Conservation (phyloP, 192 early-diverging fungal species). For the Anaeromyces robustus region DNA sequence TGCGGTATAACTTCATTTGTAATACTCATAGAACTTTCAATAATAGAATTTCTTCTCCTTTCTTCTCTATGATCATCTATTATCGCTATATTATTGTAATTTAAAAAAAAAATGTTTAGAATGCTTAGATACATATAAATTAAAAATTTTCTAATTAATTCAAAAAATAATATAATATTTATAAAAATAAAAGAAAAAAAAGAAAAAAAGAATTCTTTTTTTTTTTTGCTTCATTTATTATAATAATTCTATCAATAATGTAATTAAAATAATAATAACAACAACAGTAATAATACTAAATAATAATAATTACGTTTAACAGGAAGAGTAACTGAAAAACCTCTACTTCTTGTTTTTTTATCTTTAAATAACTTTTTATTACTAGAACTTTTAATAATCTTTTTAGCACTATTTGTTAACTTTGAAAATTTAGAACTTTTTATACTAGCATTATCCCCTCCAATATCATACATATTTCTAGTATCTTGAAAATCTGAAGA, state of each 20-base stretch:
- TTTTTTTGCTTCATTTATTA: too few species aligned
- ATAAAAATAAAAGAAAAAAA: too few species aligned
- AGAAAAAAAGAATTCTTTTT: too few species aligned
- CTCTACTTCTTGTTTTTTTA: background rate
- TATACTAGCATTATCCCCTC: background rate
- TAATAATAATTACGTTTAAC: background rate
- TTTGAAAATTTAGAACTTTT: background rate
- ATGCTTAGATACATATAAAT: too few species aligned
- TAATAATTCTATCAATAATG: too few species aligned
- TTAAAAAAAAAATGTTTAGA: too few species aligned
- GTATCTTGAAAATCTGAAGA: background rate
- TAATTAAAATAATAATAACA: too few species aligned
- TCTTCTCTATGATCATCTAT: background rate
- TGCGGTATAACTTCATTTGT: background rate
- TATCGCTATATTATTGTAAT: too few species aligned
- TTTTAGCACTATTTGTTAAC: background rate
- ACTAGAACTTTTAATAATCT: background rate
- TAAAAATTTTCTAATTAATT: too few species aligned
- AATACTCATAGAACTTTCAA: background rate
- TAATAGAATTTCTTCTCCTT: background rate
- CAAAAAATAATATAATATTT: too few species aligned
- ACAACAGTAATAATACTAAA: too few species aligned
- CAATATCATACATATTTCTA: background rate
- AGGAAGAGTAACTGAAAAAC: background rate
- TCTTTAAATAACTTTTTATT: background rate